Conservation (phyloP, 2,329 filamentous ascomycete species). For the Ophioceras dolichostomum region DNA sequence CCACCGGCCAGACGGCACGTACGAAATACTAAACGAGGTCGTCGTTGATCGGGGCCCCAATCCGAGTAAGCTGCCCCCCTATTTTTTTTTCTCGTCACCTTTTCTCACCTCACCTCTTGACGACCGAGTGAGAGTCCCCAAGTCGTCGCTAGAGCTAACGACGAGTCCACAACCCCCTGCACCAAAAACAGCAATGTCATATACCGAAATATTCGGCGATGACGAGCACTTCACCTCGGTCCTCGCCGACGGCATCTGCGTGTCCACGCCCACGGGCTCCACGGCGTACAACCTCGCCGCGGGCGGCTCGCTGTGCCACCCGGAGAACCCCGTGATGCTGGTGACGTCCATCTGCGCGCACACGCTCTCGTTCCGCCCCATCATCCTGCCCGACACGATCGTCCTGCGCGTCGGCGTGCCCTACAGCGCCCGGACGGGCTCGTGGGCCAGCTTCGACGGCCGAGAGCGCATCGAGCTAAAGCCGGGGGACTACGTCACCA, state of each 20-base stretch:
- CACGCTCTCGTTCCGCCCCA: conserved; percentile 89
- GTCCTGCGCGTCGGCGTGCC: conserved; percentile 90
- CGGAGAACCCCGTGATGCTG: conserved; percentile 91
- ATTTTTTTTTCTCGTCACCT: not conserved
- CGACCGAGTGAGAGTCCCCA: no score
- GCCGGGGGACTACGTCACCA: conserved; percentile 74
- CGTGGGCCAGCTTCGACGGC: conserved; percentile 97
- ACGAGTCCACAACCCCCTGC: no score
- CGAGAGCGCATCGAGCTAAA: conserved; percentile 71
- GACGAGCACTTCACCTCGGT: conserved; percentile 93
- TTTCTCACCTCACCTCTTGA: conserved; percentile 1
- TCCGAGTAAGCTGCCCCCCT: conserved; percentile 48
- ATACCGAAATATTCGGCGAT: conserved; percentile 84
- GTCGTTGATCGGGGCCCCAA: conserved; percentile 91
- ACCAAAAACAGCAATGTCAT: conserved; percentile 60
- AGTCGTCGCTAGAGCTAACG: no score
- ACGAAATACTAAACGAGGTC: conserved; percentile 92
- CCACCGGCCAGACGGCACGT: conserved; percentile 71
- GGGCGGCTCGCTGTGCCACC: conserved; percentile 89
- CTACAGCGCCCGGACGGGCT: conserved; percentile 77
- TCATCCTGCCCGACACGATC: conserved; percentile 92
- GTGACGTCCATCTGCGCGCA: conserved; percentile 92
- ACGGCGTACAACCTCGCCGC: conserved; percentile 94
- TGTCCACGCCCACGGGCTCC: conserved; percentile 87
- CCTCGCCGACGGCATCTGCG: conserved; percentile 83